Evolutionary conservation across 1,284 basidiomycete species (phyloP).

Genomic region (Nidula niveotomentosa): DNA sequence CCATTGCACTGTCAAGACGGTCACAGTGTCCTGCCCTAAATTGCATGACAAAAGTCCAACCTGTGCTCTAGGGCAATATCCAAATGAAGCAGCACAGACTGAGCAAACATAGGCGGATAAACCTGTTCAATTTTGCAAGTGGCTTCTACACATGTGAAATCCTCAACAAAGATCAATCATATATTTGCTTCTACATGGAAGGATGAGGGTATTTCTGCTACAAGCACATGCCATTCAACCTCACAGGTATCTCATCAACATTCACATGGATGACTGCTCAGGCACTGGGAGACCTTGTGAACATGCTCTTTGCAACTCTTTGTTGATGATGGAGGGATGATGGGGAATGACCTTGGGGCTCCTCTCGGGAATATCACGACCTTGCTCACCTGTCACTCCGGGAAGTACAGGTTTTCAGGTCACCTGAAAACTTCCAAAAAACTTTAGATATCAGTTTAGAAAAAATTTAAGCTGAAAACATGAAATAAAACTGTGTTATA

Average conservation of each 20-base stretch:
- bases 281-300: conserved; percentile 28
- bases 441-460: background rate
- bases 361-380: background rate
- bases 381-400: background rate
- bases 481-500: no score
- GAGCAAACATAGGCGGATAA: conserved; percentile 23
- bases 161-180: conserved; percentile 19
- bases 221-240: conserved; percentile 26
- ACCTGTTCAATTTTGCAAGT: conserved; percentile 25
- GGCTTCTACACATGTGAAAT: conserved; percentile 30
- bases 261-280: conserved; percentile 26
- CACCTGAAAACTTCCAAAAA: background rate
- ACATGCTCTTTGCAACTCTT: conserved; percentile 11
- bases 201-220: conserved; percentile 28
- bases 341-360: conserved; percentile 12
- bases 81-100: conserved; percentile 27
- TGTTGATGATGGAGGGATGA: conserved; percentile 16
- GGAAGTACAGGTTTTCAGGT: background rate
- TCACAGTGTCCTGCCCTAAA: no score
- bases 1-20: no score
- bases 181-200: conserved; percentile 30
- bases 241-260: conserved; percentile 27
- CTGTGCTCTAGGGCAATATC: no score
- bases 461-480: no score
- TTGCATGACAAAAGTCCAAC: no score